These are phyloP conservation scores for Melanogaster broomeanus DNA, from an alignment of 768 basidiomycete genomes.

Conservation along the genomic window DNA sequence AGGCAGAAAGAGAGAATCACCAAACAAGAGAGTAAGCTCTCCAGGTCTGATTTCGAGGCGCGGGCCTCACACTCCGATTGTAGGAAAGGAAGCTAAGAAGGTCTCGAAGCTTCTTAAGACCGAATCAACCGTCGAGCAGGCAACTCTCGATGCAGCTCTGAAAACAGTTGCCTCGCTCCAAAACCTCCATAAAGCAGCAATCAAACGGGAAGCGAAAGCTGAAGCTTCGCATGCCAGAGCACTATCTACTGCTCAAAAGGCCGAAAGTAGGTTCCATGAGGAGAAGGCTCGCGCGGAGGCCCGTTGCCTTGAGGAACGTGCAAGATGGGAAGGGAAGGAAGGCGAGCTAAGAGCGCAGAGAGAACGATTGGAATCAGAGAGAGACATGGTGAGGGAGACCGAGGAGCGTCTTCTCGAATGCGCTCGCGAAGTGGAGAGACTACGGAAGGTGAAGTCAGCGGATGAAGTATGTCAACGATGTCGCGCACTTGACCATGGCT, in stretches of 20 bases:
- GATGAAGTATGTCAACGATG: slow-evolving; percentile 51
- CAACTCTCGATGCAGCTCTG: slow-evolving; percentile 59
- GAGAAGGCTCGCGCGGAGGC: slow-evolving; percentile 55
- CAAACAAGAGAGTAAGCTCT: slow-evolving; percentile 51
- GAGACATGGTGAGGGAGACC: slow-evolving; percentile 54
- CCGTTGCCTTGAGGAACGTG: slow-evolving; percentile 53
- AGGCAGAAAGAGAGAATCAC: slow-evolving; percentile 53
- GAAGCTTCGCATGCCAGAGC: slow-evolving; percentile 55
- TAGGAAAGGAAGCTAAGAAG: slow-evolving; percentile 60
- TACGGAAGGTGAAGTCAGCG: slow-evolving; percentile 62
- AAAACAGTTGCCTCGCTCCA: slow-evolving; percentile 69
- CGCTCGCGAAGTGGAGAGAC: slow-evolving; percentile 68
- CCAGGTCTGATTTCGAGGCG: neutral
- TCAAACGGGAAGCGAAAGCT: slow-evolving; percentile 64
- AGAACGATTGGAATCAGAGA: slow-evolving; percentile 50
- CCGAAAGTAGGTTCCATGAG: slow-evolving; percentile 59
- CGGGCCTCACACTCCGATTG: neutral
- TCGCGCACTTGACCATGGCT: neutral
- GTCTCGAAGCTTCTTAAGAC: slow-evolving; percentile 70
- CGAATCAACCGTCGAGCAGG: slow-evolving; percentile 69
- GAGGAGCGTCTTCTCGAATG: slow-evolving; percentile 69
- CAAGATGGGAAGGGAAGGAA: slow-evolving; percentile 54
- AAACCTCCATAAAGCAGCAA: slow-evolving; percentile 64
- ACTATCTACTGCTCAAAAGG: slow-evolving; percentile 59
- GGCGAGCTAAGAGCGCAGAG: slow-evolving; percentile 48